Evolutionary conservation across 768 basidiomycete species (phyloP).

Genomic region (Amanita polypyramis): DNA sequence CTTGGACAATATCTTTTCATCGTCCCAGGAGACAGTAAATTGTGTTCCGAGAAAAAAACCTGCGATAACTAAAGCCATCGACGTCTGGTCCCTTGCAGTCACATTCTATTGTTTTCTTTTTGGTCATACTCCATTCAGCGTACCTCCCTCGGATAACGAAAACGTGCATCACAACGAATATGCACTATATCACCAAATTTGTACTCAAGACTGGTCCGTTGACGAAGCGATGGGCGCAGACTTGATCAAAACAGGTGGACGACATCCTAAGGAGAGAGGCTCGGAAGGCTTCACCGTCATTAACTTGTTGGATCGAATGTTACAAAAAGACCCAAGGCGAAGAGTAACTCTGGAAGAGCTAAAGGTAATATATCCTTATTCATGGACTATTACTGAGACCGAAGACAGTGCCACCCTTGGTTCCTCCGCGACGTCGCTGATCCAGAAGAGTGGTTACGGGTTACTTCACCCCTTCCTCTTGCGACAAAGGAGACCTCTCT

Average conservation of each 20-base stretch:
- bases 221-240: constrained; percentile 30
- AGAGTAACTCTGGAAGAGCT: constrained; percentile 22
- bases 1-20: constrained; percentile 15
- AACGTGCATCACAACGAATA: constrained; percentile 27
- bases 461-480: constrained; percentile 15
- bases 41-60: constrained; percentile 19
- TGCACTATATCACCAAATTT: constrained; percentile 29
- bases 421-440: constrained; percentile 23
- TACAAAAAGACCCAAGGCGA: constrained; percentile 28
- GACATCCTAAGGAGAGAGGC: constrained; percentile 18
- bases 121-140: constrained; percentile 32
- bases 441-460: constrained; percentile 25
- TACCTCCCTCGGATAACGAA: constrained; percentile 22
- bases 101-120: constrained; percentile 38
- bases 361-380: constrained; percentile 17
- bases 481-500: not conserved
- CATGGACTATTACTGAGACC: not conserved
- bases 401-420: constrained; percentile 26
- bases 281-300: constrained; percentile 22
- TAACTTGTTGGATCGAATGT: constrained; percentile 27
- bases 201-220: constrained; percentile 28
- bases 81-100: constrained; percentile 36
- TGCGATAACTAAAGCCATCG: constrained; percentile 34
- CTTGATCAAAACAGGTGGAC: constrained; percentile 22
- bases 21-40: constrained; percentile 11